A percentile compares a stretch with the other conserved stretches of the same genome.
Conservation (phyloP, 179 eudicot genomes). For the Beta lomatogona region DNA sequence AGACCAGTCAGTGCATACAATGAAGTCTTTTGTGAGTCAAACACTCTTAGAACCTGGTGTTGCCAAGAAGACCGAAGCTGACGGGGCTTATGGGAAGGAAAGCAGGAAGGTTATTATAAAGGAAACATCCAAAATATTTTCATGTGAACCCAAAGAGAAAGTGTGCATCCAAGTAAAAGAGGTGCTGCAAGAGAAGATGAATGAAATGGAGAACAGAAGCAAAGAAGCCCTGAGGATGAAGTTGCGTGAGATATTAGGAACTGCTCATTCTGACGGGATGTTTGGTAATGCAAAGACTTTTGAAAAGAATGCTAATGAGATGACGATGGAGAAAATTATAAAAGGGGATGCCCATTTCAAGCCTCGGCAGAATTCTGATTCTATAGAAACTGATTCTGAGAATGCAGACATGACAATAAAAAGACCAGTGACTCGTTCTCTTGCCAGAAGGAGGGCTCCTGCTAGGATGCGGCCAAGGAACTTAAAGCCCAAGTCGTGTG, state of each 20-base stretch:
- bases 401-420: slow-evolving; percentile 35
- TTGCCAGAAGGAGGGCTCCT: slow-evolving; percentile 47
- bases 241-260: slow-evolving; percentile 69
- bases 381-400: slow-evolving; percentile 83
- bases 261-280: slow-evolving; percentile 50
- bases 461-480: slow-evolving; percentile 32
- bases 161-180: slow-evolving; percentile 31
- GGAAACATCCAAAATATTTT: slow-evolving; percentile 28
- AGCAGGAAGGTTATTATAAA: slow-evolving; percentile 29
- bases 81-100: slow-evolving; percentile 23
- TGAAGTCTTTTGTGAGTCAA: slow-evolving; percentile 32
- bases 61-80: slow-evolving; percentile 35
- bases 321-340: slow-evolving; percentile 28
- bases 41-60: slow-evolving; percentile 32
- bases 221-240: slow-evolving; percentile 69
- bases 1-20: slow-evolving; percentile 21
- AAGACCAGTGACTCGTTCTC: slow-evolving; percentile 63
- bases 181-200: slow-evolving; percentile 38
- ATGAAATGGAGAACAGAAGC: slow-evolving; percentile 36
- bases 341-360: slow-evolving; percentile 37
- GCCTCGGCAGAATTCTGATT: slow-evolving; percentile 60
- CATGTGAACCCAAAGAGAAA: slow-evolving; percentile 39
- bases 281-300: slow-evolving; percentile 31
- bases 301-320: slow-evolving; percentile 35
- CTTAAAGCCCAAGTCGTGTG: slow-evolving; percentile 31